Evolutionary conservation across 495 filamentous ascomycete species (phyloP), one percentile per base, ranked within the genome.

Genomic region (Thozetella sp.): DNA sequence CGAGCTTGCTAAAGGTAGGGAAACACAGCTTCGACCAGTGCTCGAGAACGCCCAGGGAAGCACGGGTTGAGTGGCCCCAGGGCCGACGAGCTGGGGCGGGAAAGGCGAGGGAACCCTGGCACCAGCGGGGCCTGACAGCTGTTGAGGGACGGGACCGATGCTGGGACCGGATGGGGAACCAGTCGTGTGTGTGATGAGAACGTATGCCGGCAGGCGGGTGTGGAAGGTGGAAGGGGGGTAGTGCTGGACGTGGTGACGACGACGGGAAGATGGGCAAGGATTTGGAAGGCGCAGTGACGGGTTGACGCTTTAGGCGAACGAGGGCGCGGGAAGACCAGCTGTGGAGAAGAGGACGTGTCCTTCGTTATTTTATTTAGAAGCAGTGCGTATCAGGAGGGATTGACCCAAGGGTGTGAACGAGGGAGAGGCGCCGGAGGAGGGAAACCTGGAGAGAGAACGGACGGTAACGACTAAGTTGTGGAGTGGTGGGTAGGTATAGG

Each of bases 321-420:
- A 54, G 64, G 64, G 63, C 60, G 65, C 65, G 65, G 64, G 63
- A 68, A 70, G 67, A 64, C 66, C 61, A 51, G 43, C 25, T 66
- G 70, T 70, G 67, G 70, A 70, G 70, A 63, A 54, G 61, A 56
- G 59, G 53, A 54, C 40, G 67, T 65, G 65, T 58, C 63, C 65
- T 63, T 63, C 56, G 63, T 67, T 67, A 73, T 70, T 71, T 71
- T 63, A 71, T 72, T 75, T 68, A 55, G 61, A 63, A 65, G 58
- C 63, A 68, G 69, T 62, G 68, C 66, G 71, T 72, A 69, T 73
- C 72, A 74, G 69, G 65, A 72, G 54, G 68, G 72, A 74, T 74
- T 70, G 66, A 61, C 69, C 58, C 67, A 65, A 67, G 71, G 67
- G 67, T 68, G 53, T 60, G 26, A 56, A 50, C 59, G 56, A 65